Evolutionary conservation across 2,329 filamentous ascomycete species (phyloP), one percentile per base, ranked within the genome.

Genomic region (Metarhizium robertsii): DNA sequence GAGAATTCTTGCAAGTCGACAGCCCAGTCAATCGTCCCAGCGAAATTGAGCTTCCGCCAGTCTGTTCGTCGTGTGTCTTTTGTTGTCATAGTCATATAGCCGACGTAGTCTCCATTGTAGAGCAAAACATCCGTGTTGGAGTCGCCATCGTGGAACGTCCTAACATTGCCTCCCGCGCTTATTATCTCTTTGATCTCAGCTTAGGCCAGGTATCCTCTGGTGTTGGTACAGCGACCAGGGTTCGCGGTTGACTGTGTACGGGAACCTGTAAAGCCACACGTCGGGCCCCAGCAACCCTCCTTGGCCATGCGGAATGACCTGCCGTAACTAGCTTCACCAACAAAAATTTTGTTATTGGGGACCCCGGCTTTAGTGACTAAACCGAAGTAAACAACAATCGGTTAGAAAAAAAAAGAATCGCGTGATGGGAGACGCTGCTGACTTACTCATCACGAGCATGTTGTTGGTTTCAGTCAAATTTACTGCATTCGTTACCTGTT

Each of bases 231-330:
- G 13, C 46, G 46, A 8, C 63, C 65, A 8, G 48, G 50, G 1
- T 20, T 49, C 1, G 65, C 64, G 13, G 46, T 20, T 0, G 65
- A 66, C 0, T 59, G 16, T 7, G 7, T 50, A n/a, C 16, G 52
- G 14, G 13, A 36, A 20, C 66, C 66, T 0, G 53, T 57, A 51
- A 57, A 66, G 0, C 47, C 49, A 51, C 64, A 67, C 43, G 38
- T 53, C 13, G 59, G 59, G 0, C 61, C 62, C 2, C 40, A 56
- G 57, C 65, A 69, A 16, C 58, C 55, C 0, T 56, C 13, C 2
- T 60, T 18, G 2, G 60, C 56, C 66, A 69, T 68, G 16, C 65
- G 53, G 55, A 69, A 69, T 2, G 57, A 59, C 1, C 66, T 58
- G 0, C 65, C 67, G 46, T 67, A 69, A 52, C 61, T 65, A 7